Percentiles rank a stretch among this genome's conserved stretches.
phyloP scores from a whole-genome alignment of 257 asterid genomes.

The Fraxinus americana region DNA sequence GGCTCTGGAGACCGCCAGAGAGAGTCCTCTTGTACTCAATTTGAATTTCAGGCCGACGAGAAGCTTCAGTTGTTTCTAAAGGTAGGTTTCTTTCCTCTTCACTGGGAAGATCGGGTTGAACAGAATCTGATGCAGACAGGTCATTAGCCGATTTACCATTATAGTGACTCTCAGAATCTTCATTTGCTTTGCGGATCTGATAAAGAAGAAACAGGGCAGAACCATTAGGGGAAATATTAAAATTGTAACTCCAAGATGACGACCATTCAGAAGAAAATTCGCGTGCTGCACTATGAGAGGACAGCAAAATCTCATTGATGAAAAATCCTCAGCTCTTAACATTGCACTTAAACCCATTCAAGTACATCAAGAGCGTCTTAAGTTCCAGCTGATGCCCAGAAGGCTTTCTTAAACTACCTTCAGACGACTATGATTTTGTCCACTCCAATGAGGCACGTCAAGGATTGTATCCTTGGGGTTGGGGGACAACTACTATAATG shows the following conservation, averaged over 20 bases:
- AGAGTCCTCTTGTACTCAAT: slow-evolving; percentile 66
- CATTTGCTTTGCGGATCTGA: slow-evolving; percentile 68
- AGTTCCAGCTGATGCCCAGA: background rate
- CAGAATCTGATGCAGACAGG: slow-evolving; percentile 27
- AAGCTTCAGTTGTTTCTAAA: slow-evolving; percentile 30
- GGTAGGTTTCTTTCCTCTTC: slow-evolving; percentile 33
- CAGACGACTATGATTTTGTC: background rate
- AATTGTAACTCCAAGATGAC: background rate
- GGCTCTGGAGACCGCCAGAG: slow-evolving; percentile 88
- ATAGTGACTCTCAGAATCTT: slow-evolving; percentile 54
- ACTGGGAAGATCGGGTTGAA: slow-evolving; percentile 33
- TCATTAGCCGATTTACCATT: slow-evolving; percentile 27
- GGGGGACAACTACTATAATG: background rate
- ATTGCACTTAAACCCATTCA: background rate
- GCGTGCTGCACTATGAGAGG: background rate
- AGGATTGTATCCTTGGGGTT: background rate
- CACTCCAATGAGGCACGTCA: background rate
- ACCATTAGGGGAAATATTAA: background rate
- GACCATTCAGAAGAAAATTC: background rate
- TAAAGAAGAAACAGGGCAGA: slow-evolving; percentile 11
- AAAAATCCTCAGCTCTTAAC: background rate
- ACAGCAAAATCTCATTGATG: background rate
- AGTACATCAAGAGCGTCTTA: background rate
- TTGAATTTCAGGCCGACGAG: slow-evolving; percentile 31
- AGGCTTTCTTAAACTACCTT: background rate